Conservation (phyloP, 768 basidiomycete species). For the Russula dissimulans region DNA sequence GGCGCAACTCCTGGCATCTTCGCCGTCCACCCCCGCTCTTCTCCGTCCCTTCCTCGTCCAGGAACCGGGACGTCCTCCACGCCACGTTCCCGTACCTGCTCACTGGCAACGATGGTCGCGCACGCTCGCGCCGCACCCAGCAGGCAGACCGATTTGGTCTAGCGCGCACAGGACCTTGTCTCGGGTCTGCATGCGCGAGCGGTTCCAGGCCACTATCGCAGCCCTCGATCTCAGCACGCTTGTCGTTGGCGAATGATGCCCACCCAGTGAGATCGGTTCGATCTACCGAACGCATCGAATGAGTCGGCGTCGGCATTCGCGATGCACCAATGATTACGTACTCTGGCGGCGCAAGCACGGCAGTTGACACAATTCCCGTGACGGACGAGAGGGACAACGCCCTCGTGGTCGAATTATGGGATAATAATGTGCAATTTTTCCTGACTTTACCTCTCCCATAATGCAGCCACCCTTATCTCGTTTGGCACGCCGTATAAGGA, state of each 20-base stretch:
- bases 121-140: conserved; percentile 54
- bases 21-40: conserved; percentile 41
- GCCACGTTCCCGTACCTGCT: conserved; percentile 47
- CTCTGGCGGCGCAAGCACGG: conserved; percentile 45
- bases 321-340: conserved; percentile 53
- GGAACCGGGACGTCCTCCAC: conserved; percentile 51
- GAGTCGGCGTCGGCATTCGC: conserved; percentile 67
- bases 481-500: conserved; percentile 39
- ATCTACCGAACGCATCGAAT: conserved; percentile 53
- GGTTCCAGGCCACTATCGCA: conserved; percentile 56
- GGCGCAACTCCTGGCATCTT: conserved; percentile 64
- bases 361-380: conserved; percentile 68
- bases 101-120: conserved; percentile 50
- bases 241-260: conserved; percentile 36
- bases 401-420: conserved; percentile 65
- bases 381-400: conserved; percentile 68
- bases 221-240: conserved; percentile 44
- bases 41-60: neutral
- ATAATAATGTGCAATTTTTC: conserved; percentile 32
- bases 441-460: conserved; percentile 46
- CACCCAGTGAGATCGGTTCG: conserved; percentile 50
- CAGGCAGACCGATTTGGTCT: conserved; percentile 47
- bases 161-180: conserved; percentile 46
- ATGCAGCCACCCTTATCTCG: conserved; percentile 36
- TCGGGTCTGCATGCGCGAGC: conserved; percentile 28